A percentile compares a stretch with the other conserved stretches of the same genome.
Evolutionary conservation across 2,329 filamentous ascomycete genomes (phyloP).

Genomic region (Trichophyton rubrum): DNA sequence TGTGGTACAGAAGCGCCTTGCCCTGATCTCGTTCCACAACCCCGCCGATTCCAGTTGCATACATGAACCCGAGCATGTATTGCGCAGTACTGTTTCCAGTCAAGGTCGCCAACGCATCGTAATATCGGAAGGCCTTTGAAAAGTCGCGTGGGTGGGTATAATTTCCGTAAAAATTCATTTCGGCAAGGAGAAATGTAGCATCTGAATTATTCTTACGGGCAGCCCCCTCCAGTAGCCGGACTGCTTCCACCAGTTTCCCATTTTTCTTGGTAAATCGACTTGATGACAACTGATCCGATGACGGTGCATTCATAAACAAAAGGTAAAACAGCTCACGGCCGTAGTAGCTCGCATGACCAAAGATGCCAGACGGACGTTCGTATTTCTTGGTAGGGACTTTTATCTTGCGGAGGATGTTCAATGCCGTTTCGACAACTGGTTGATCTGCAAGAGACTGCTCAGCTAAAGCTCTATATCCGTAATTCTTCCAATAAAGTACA

Average conservation of each 20-base stretch:
- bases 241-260: constrained; percentile 42
- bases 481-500: neutral
- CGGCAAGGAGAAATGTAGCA: constrained; percentile 75
- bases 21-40: constrained; percentile 77
- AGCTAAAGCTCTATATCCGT: neutral
- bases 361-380: constrained; percentile 44
- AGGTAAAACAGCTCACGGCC: constrained; percentile 49
- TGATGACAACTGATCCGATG: constrained; percentile 33
- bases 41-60: constrained; percentile 79
- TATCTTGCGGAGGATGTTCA: constrained; percentile 12
- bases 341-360: constrained; percentile 48
- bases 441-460: constrained; percentile 9
- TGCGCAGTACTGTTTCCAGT: constrained; percentile 86
- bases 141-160: constrained; percentile 78
- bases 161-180: constrained; percentile 96
- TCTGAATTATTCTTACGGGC: constrained; percentile 51
- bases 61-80: constrained; percentile 91
- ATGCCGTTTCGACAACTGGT: constrained; percentile 14
- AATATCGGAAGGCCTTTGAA: constrained; percentile 64
- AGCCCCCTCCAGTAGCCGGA: constrained; percentile 47
- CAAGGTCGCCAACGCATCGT: constrained; percentile 60
- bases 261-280: constrained; percentile 23
- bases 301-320: constrained; percentile 52
- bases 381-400: constrained; percentile 12
- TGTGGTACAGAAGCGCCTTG: constrained; percentile 85